Evolutionary conservation across 1,284 basidiomycete species (phyloP), one percentile per base, ranked within the genome.

Genomic region (Fomitopsis palustris): DNA sequence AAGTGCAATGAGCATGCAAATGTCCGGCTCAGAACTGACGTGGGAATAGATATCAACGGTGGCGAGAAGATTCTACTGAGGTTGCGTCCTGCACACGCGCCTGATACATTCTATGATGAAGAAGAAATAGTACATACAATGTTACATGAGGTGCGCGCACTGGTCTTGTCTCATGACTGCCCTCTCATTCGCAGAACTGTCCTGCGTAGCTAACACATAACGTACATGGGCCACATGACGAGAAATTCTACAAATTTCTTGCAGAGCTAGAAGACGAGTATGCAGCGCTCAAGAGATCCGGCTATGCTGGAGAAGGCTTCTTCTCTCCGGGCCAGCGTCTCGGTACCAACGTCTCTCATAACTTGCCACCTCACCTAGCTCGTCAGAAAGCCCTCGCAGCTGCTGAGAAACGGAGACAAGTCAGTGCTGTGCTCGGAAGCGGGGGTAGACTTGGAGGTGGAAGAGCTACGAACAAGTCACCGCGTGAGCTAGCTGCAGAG

Each of bases 271-370:
- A 94, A 67, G 87, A 93, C 54, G 93, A 96, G 73, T 94, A 87
- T 67, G 87, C 90, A 56, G 83, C 81, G 1, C 79, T 95, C 8
- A 86, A 86, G 64, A 77, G 82, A 17, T 85, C 84, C 27, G 93
- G 93, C 0, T 96, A 93, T 72, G 75, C 84, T 56, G 90, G 90
- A 41, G 87, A 95, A 73, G 94, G 93, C 4, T 96, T 96, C 81
- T 85, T 85, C 69, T 80, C 87, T 14, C 75, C 80, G 19, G 94
- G 94, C 0, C 77, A 78, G 12, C 76, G 85, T 29, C 70, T 96
- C 0, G 90, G 92, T 5, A 72, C 74, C 4, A 79, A 80, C 42
- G 69, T 84, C 17, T 84, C 85, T 0, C 88, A 88, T 65, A 77
- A 90, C 67, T 67, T 90, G 0, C 83, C 89, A 1, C 80, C 81